Percentiles rank a stretch among this genome's conserved stretches.
Conservation (phyloP, 2,329 filamentous ascomycete genomes). For the Neoascochyta sp. region DNA sequence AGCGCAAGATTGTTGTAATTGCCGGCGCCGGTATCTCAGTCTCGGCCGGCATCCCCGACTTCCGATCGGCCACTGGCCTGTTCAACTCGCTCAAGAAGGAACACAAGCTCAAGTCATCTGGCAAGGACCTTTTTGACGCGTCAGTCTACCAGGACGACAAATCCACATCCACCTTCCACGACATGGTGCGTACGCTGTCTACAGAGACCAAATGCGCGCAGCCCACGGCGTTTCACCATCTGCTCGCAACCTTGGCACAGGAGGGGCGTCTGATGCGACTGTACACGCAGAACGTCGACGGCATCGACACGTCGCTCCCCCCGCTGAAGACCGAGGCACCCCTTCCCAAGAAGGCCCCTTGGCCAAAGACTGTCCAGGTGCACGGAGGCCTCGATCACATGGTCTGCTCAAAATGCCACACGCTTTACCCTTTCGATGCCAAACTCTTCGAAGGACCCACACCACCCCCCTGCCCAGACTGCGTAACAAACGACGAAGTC, state of each 20-base stretch:
- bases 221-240: slow-evolving; percentile 87
- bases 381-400: slow-evolving; percentile 93
- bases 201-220: slow-evolving; percentile 70
- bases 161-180: slow-evolving; percentile 86
- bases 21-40: slow-evolving; percentile 96
- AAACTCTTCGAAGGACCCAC: slow-evolving; percentile 79
- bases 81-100: slow-evolving; percentile 82
- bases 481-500: slow-evolving; percentile 69
- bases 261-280: slow-evolving; percentile 84
- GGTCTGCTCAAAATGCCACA: slow-evolving; percentile 90
- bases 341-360: slow-evolving; percentile 77
- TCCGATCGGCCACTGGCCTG: slow-evolving; percentile 84
- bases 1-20: slow-evolving; percentile 95
- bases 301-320: slow-evolving; percentile 79
- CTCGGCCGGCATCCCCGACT: slow-evolving; percentile 94
- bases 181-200: slow-evolving; percentile 89
- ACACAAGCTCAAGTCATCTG: slow-evolving; percentile 87
- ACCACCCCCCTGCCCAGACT: slow-evolving; percentile 74
- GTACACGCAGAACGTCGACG: slow-evolving; percentile 96
- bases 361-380: slow-evolving; percentile 89
- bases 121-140: slow-evolving; percentile 94
- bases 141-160: slow-evolving; percentile 92
- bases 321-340: slow-evolving; percentile 79
- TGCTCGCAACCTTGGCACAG: slow-evolving; percentile 82
- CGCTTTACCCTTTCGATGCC: slow-evolving; percentile 71